Evolutionary conservation across 345 rosid genomes (phyloP), one percentile per base, ranked within the genome.

Genomic region (Chamaenerion angustifolium): DNA sequence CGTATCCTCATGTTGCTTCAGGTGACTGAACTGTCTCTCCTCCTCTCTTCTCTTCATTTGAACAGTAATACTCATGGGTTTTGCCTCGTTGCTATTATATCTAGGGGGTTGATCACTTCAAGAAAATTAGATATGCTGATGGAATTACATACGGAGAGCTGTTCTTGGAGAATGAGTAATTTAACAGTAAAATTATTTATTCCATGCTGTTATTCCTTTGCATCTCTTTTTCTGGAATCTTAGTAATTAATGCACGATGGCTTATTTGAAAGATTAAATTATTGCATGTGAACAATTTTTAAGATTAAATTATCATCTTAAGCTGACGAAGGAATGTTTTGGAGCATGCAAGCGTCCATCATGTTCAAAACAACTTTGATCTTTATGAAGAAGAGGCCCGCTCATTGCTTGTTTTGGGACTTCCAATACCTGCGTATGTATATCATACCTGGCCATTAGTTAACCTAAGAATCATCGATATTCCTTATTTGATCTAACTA

Each of bases 31-130:
- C 37, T 31, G 37, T 7, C 37, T 21, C 25, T 4, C 25, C 25
- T 4, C 25, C 25, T 21, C 25, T 31, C 6, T 31, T 1, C 37
- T 31, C 5, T 4, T 7, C 37, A 3, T 31, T 31, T 31, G 37
- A 31, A 31, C 37, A 31, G 7, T 31, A 31, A 31, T 31, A 31
- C 5, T 31, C 37, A 31, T 31, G 25, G 25, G 25, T 21, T 21
- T 21, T 7, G 4, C 37, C 37, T 31, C 37, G 37, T 31, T 31
- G 37, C 37, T 31, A 3, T 2, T 8, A 9, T 14, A 11, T 59
- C 35, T 71, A 86, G 98, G 88, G 88, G 63, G 98, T 90, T 67
- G 98, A 90, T 62, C 98, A 90, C 78, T 90, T 90, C 65, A 90
- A 90, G 65, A 90, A 86, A 62, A 90, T 90, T 52, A 76, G 70